A percentile compares a stretch with the other conserved stretches of the same genome.
Conservation (phyloP, 1,284 basidiomycete species). For the Amylostereum areolatum region DNA sequence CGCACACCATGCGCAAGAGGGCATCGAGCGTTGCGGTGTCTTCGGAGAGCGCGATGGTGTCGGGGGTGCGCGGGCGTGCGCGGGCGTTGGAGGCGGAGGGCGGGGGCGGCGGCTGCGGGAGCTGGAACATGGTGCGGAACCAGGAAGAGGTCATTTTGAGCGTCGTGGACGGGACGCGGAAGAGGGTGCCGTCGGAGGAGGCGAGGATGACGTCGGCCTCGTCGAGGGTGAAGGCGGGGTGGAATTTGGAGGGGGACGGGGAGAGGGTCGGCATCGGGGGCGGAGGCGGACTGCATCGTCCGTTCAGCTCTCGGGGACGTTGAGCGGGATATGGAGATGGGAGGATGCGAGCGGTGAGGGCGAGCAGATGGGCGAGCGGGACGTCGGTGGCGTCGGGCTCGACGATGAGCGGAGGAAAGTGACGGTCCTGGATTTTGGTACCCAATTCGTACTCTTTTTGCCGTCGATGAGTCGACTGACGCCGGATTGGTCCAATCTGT, state of each 20-base stretch:
- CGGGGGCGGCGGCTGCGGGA: constrained; percentile 35
- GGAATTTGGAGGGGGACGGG: constrained; percentile 14
- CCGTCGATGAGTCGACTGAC: too few relatives aligned
- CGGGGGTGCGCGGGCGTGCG: constrained; percentile 16
- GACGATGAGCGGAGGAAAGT: too few relatives aligned
- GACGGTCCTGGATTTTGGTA: too few relatives aligned
- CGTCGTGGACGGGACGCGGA: constrained; percentile 51
- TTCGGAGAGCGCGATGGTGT: constrained; percentile 50
- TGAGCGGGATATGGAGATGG: too few relatives aligned
- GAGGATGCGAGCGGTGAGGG: too few relatives aligned
- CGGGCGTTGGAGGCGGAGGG: constrained; percentile 1
- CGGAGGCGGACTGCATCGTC: constrained; percentile 1
- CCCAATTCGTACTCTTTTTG: too few relatives aligned
- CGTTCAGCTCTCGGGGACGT: too few relatives aligned
- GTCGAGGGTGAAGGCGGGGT: constrained; percentile 40
- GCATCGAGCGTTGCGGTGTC: constrained; percentile 45
- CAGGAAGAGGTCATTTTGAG: constrained; percentile 60
- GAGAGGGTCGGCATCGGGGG: neutral
- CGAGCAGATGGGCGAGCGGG: too few relatives aligned
- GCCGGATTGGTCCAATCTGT: too few relatives aligned
- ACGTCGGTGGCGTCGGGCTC: too few relatives aligned
- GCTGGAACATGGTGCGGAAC: constrained; percentile 53
- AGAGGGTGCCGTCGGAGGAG: constrained; percentile 39
- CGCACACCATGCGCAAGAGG: constrained; percentile 54
- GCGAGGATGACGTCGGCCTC: constrained; percentile 46